phyloP scores from a whole-genome alignment of 768 basidiomycete genomes.

The Pisolithus albus region DNA sequence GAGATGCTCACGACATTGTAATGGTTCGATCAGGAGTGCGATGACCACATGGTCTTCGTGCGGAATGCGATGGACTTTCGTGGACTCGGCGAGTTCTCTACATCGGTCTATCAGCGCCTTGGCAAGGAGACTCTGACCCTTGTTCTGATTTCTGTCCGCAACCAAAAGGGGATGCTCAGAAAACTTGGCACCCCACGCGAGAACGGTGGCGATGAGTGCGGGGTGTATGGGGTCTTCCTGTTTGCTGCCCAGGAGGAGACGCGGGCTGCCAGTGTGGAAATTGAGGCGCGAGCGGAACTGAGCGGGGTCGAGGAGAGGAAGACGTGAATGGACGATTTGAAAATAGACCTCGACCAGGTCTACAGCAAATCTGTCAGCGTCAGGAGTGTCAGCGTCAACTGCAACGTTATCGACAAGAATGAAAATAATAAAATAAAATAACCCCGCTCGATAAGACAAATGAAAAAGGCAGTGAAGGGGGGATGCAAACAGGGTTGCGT shows the following conservation, averaged over 20 bases:
- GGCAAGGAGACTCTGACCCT: slow-evolving; percentile 70
- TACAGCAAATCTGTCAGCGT: slow-evolving; percentile 64
- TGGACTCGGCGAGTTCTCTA: slow-evolving; percentile 77
- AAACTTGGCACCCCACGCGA: slow-evolving; percentile 92
- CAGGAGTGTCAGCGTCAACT: slow-evolving; percentile 9
- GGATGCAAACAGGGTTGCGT: slow-evolving; percentile 11
- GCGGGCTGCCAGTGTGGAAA: slow-evolving; percentile 26
- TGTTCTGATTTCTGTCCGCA: slow-evolving; percentile 64
- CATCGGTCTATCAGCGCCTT: slow-evolving; percentile 74
- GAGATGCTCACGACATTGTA: slow-evolving; percentile 74
- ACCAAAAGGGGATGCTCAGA: slow-evolving; percentile 84
- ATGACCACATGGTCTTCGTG: slow-evolving; percentile 78
- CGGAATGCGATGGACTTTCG: slow-evolving; percentile 80
- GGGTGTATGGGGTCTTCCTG: slow-evolving; percentile 52
- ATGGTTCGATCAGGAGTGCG: slow-evolving; percentile 70
- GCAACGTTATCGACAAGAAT: neutral
- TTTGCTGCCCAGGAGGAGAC: slow-evolving; percentile 13
- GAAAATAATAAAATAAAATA: neutral
- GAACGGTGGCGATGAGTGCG: slow-evolving; percentile 74
- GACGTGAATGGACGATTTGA: slow-evolving; percentile 83
- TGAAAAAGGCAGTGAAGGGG: slow-evolving; percentile 15
- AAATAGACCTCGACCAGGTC: slow-evolving; percentile 95
- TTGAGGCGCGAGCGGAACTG: slow-evolving; percentile 72
- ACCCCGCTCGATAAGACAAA: slow-evolving; percentile 21
- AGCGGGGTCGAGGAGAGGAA: slow-evolving; percentile 79